Evolutionary conservation across 1,139 yeast genomes (phyloP), one percentile per base, ranked within the genome.

Genomic region (Pichia sp.): DNA sequence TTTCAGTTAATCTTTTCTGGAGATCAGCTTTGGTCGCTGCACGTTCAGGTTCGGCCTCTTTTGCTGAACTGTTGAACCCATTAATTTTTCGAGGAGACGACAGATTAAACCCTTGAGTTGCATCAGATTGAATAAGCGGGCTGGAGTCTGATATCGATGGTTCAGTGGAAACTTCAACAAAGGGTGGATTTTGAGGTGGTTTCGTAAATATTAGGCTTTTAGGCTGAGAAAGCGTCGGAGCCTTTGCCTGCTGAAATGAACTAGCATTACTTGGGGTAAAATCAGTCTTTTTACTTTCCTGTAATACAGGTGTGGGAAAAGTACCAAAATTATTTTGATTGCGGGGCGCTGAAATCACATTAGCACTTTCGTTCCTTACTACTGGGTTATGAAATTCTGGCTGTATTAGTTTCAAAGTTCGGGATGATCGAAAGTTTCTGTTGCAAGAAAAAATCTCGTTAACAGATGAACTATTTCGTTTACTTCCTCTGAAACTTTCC

Each of bases 1-100:
- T 47, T 4, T 66, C 64, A 8, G 54, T 52, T 7, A 61, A 58
- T 50, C 52, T 62, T 47, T 52, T 58, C 26, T 51, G 57, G 8
- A 53, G 58, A 36, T 3, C 8, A 8, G 16, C 29, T 32, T 46
- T n/a, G 23, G 16, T 31, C 11, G 38, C 13, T 6, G 19, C 30
- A 8, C 3, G 48, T 31, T 26, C 26, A 7, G 15, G 15, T 31
- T 45, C 40, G 8, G 48, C 43, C 6, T 49, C n/a, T 11, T 36
- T 11, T 11, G 6, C 40, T 13, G 40, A 10, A 8, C n/a, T 6
- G n/a, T 6, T 36, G 15, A 36, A 10, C 1, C 15, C 40, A 5
- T 31, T 31, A 19, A 3, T 19, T 19, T 19, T 19, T 19, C 23
- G 23, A 19, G 23, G 23, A 19, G 23, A 19, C 23, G 23, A 19